Evolutionary conservation across 495 filamentous ascomycete species (phyloP).

Genomic region (Penicillium pulvis): DNA sequence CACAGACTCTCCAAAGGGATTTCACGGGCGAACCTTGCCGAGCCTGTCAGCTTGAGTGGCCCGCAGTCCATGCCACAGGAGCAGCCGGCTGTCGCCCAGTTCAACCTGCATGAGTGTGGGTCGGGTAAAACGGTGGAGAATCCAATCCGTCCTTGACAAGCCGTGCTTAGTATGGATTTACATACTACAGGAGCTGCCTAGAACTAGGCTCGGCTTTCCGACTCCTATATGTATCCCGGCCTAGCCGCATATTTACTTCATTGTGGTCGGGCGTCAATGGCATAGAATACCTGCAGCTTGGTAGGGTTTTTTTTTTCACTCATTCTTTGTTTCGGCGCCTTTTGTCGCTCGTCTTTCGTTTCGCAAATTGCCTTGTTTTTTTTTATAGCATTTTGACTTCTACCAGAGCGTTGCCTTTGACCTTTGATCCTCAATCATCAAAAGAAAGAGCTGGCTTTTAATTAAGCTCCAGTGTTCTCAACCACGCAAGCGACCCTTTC

Average conservation of each 20-base stretch:
- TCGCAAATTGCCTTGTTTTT: constrained; percentile 24
- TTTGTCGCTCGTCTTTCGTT: constrained; percentile 27
- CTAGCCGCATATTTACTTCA: constrained; percentile 12
- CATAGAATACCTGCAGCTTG: constrained; percentile 26
- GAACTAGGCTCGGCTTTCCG: constrained; percentile 17
- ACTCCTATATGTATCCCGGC: constrained; percentile 27
- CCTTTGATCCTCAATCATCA: constrained; percentile 9
- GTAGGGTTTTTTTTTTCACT: constrained; percentile 18
- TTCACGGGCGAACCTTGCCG: constrained; percentile 16
- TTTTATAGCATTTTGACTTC: constrained; percentile 28
- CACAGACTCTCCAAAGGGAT: constrained; percentile 28
- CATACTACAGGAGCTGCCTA: constrained; percentile 29
- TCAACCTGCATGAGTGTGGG: constrained; percentile 23
- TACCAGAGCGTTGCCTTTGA: constrained; percentile 17
- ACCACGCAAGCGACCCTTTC: background rate
- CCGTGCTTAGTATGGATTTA: constrained; percentile 30
- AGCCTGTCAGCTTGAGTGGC: constrained; percentile 24
- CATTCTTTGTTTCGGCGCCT: constrained; percentile 26
- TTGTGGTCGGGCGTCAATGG: constrained; percentile 25
- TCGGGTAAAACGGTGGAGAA: constrained; percentile 12
- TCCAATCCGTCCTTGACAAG: constrained; percentile 8
- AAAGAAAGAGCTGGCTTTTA: background rate
- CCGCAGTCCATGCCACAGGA: constrained; percentile 30
- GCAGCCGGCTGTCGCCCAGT: constrained; percentile 24
- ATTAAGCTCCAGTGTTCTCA: background rate